A percentile compares a stretch with the other conserved stretches of the same genome.
These are phyloP conservation scores for Cutaneotrichosporon mucoides DNA, from an alignment of 1,284 basidiomycete species.

Conservation along the genomic window DNA sequence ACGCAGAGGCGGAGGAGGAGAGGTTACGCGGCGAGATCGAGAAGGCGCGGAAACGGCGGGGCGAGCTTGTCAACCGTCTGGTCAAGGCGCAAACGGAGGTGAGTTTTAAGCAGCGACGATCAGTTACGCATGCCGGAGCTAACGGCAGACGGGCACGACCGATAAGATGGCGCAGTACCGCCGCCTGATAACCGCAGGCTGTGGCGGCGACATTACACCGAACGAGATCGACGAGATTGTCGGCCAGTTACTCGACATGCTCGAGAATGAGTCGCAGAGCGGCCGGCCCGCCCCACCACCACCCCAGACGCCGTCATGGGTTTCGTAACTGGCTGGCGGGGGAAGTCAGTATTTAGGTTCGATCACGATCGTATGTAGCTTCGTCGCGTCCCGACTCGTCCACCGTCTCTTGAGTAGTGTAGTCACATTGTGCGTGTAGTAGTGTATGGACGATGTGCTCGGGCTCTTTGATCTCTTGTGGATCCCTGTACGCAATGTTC, in stretches of 20 bases:
- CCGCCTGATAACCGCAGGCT: constrained; percentile 76
- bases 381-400: no score
- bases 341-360: no score
- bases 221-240: constrained; percentile 80
- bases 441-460: constrained; percentile 3
- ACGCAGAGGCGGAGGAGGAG: constrained; percentile 52
- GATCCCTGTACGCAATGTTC: no score
- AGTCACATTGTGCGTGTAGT: neutral
- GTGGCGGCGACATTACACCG: constrained; percentile 71
- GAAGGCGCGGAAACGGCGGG: constrained; percentile 63
- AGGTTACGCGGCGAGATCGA: constrained; percentile 65
- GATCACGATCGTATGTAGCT: no score
- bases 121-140: constrained; percentile 9
- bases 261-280: constrained; percentile 24
- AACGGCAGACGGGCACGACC: constrained; percentile 61
- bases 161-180: constrained; percentile 84
- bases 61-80: constrained; percentile 65
- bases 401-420: no score
- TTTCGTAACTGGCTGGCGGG: neutral
- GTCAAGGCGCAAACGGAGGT: constrained; percentile 79
- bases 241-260: constrained; percentile 57
- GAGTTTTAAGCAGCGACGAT: constrained; percentile 7
- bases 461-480: neutral
- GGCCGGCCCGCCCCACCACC: neutral
- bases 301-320: neutral